These are phyloP conservation scores for Calocera viscosa DNA, from an alignment of 768 basidiomycete species.

Conservation along the genomic window DNA sequence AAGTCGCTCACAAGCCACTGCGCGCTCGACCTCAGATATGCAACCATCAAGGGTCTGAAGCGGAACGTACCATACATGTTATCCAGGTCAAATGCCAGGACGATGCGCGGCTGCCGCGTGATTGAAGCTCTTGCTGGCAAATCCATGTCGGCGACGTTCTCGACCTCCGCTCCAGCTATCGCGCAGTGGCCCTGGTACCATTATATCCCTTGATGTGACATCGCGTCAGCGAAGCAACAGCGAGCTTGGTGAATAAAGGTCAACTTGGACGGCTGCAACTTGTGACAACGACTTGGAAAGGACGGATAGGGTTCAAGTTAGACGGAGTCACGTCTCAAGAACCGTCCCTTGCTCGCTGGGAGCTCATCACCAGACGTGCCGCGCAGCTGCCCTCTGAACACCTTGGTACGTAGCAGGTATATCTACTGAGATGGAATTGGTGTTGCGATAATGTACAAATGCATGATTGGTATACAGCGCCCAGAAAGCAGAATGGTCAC, in stretches of 20 bases:
- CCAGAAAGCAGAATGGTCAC: neutral
- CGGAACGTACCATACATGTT: constrained; percentile 15
- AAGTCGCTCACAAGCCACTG: constrained; percentile 16
- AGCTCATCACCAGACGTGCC: too few species aligned
- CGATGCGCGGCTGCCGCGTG: neutral
- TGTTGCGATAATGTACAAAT: constrained; percentile 1
- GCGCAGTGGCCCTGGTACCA: too few species aligned
- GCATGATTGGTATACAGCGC: neutral
- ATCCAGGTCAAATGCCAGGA: constrained; percentile 18
- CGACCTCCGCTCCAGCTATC: neutral
- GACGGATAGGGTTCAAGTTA: too few species aligned
- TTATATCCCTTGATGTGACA: too few species aligned
- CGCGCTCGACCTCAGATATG: neutral
- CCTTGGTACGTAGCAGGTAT: neutral
- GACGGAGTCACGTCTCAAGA: too few species aligned
- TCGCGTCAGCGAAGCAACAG: too few species aligned
- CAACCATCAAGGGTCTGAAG: neutral
- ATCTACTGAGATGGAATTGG: neutral
- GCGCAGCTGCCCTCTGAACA: too few species aligned
- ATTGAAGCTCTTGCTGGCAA: neutral
- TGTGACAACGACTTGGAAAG: too few species aligned
- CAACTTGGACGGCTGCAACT: too few species aligned
- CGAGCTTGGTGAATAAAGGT: too few species aligned
- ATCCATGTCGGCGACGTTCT: neutral
- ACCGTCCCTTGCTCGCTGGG: too few species aligned